Evolutionary conservation across 139 green algal genomes (phyloP).

Genomic region (Tetradesmus lagerheimii): DNA sequence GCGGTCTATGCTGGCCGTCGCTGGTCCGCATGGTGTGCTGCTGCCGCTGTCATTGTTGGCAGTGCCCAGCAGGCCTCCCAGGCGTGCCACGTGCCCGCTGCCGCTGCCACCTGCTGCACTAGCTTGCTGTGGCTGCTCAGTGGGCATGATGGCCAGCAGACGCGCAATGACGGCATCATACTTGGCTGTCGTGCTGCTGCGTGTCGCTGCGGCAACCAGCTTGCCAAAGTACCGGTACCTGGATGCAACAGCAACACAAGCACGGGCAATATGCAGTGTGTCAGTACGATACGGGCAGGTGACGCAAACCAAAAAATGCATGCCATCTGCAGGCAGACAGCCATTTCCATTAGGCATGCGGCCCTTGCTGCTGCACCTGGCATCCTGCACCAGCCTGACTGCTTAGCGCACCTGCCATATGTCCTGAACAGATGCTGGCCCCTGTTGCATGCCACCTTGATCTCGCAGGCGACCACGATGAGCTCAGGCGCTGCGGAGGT

Average conservation of each 20-base stretch:
- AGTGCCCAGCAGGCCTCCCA: not conserved
- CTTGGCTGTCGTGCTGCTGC: conserved; percentile 47
- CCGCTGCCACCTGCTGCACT: not conserved
- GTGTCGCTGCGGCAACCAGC: conserved; percentile 48
- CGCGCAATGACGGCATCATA: conserved; percentile 52
- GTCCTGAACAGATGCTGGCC: conserved; percentile 59
- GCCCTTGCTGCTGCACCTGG: not conserved
- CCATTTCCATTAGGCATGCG: not conserved
- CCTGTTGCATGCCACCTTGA: conserved; percentile 57
- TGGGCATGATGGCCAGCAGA: conserved; percentile 47
- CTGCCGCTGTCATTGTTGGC: not conserved
- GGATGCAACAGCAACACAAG: not conserved
- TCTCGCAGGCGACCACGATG: conserved; percentile 58
- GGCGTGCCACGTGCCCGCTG: not conserved
- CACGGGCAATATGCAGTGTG: not conserved
- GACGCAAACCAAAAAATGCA: too few relatives aligned
- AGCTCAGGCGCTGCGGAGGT: conserved; percentile 37
- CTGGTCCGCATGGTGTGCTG: not conserved
- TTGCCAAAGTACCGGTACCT: conserved; percentile 55
- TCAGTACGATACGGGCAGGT: too few relatives aligned
- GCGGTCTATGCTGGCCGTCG: not conserved
- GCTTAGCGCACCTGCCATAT: conserved; percentile 49
- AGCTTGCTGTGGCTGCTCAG: not conserved
- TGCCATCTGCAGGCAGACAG: not conserved
- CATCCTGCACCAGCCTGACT: not conserved